phyloP scores from a whole-genome alignment of 176 grass and related monocot genomes.

The Aegilops sharonensis region DNA sequence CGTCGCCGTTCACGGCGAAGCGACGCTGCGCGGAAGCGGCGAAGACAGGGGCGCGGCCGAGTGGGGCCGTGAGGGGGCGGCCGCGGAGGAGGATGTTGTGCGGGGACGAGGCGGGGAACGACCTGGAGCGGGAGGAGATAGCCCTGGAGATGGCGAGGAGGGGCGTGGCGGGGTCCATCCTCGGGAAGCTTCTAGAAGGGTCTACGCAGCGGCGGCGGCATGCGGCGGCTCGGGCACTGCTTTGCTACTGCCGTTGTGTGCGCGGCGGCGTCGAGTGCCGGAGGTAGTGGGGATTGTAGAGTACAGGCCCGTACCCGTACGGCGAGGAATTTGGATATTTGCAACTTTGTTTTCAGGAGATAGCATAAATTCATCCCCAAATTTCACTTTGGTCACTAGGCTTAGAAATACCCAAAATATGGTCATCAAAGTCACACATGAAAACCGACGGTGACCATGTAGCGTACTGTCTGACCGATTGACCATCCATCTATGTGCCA shows the following conservation, averaged over 20 bases:
- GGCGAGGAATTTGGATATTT: no score
- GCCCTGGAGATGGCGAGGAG: constrained; percentile 74
- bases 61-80: not conserved
- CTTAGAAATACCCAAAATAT: no score
- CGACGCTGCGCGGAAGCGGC: constrained; percentile 7
- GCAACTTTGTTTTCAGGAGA: no score
- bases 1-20: constrained; percentile 32
- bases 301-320: not conserved
- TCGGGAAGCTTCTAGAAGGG: constrained; percentile 10
- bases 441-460: no score
- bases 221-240: constrained; percentile 15
- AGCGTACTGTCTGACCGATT: no score
- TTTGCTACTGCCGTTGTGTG: not conserved
- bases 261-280: not conserved
- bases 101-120: constrained; percentile 31
- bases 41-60: constrained; percentile 14
- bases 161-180: constrained; percentile 72
- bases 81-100: constrained; percentile 44
- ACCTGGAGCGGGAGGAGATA: constrained; percentile 41
- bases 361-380: no score
- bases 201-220: not conserved
- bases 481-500: no score
- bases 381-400: no score
- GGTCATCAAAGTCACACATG: no score
- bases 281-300: not conserved